Evolutionary conservation across 1,139 yeast species (phyloP), one percentile per base, ranked within the genome.

Genomic region (Taiozyma sp.): DNA sequence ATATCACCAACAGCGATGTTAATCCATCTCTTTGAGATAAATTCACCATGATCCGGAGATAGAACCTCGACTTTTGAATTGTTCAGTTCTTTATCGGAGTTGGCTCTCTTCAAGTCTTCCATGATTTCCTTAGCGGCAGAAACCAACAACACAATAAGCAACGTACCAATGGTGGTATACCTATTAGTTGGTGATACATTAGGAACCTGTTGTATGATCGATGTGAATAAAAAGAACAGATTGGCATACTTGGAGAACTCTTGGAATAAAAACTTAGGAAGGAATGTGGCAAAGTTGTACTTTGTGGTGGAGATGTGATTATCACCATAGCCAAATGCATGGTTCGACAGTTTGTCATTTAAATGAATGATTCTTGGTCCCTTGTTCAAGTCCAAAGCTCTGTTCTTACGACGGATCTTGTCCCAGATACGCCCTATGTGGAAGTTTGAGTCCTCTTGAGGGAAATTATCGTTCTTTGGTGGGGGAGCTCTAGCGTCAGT

Each of bases 241-340:
- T 95, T 95, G 29, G 99, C 98, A 67, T 95, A 95, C 67, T 93
- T 95, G 56, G 97, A 88, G 68, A 95, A 95, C 68, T 95, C 99
- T 70, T 95, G 99, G 63, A 91, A 89, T 57, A 95, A 70, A 65
- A 95, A 95, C 66, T 95, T 95, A 19, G 99, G 99, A 50, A 95
- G 59, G 65, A 95, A 95, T 0, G 99, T 95, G 32, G 96, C 96
- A 54, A 83, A 70, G 67, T 93, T 95, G 72, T 95, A 95, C 68
- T 95, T 95, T n/a, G 99, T 91, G 5, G 99, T 95, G 44, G 96
- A 87, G 57, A 95, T 85, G 66, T 91, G 91, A 66, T 95, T 95
- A 55, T 86, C 93, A 56, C 77, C 76, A 70, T 79, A 93, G 3
- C 84, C 78, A 52, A 74, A 76, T 3, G 77, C 68, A 4, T 70